Evolutionary conservation across 1,139 yeast genomes (phyloP).

Genomic region (Torulaspora globosa): DNA sequence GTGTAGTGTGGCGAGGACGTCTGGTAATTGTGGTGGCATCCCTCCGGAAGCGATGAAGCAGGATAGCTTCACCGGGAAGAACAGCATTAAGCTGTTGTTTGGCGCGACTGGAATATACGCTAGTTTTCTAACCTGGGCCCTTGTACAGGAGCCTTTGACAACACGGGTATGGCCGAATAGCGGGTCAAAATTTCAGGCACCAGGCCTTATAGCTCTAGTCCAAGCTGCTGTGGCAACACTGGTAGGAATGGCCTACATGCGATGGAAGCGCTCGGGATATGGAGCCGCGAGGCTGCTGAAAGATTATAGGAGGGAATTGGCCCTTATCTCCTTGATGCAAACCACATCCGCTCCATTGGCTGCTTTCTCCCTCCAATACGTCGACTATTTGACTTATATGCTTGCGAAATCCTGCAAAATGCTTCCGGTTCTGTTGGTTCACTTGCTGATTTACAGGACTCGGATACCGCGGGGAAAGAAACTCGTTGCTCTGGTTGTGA

Average conservation of each 20-base stretch:
- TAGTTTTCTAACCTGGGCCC: slow-evolving; percentile 86
- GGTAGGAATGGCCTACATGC: slow-evolving; percentile 61
- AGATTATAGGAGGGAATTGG: slow-evolving; percentile 41
- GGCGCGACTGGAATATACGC: slow-evolving; percentile 76
- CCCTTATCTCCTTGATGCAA: slow-evolving; percentile 70
- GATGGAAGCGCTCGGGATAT: slow-evolving; percentile 36
- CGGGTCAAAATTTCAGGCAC: slow-evolving; percentile 60
- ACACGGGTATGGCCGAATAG: slow-evolving; percentile 70
- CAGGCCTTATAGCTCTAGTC: slow-evolving; percentile 65
- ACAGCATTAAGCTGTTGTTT: slow-evolving; percentile 38
- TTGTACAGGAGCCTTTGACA: slow-evolving; percentile 82
- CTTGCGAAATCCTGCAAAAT: slow-evolving; percentile 91
- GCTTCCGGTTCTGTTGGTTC: slow-evolving; percentile 87
- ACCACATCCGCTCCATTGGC: slow-evolving; percentile 80
- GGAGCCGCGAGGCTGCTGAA: slow-evolving; percentile 28
- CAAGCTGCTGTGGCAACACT: slow-evolving; percentile 72
- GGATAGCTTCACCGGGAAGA: slow-evolving; percentile 1
- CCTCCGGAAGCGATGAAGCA: background rate
- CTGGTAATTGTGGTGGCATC: background rate
- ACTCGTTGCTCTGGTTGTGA: slow-evolving; percentile 68
- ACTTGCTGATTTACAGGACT: slow-evolving; percentile 65
- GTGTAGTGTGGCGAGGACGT: background rate
- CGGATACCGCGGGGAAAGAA: slow-evolving; percentile 74
- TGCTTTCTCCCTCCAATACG: slow-evolving; percentile 68
- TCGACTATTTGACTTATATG: slow-evolving; percentile 78